Conservation (phyloP, 2,329 filamentous ascomycete species). For the Myriosclerotinia duriaeana region DNA sequence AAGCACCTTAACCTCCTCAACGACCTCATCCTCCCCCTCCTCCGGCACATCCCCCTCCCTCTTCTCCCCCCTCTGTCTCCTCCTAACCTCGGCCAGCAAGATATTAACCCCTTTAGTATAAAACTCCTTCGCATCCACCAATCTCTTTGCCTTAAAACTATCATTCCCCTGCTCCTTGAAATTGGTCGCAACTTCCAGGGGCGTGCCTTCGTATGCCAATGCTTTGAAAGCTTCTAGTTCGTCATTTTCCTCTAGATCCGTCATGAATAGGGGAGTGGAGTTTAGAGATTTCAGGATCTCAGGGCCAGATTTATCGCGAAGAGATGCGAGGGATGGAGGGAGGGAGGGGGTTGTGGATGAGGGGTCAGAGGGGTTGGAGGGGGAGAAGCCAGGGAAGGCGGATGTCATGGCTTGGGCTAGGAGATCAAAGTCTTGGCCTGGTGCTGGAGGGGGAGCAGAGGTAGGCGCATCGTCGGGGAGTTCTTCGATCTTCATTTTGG, state of each 20-base stretch:
- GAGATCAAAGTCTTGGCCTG: slow-evolving; percentile 31
- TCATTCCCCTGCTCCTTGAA: slow-evolving; percentile 96
- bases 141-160: slow-evolving; percentile 70
- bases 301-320: slow-evolving; percentile 56
- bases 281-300: slow-evolving; percentile 65
- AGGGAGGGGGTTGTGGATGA: slow-evolving; percentile 42
- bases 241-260: slow-evolving; percentile 80
- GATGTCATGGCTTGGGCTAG: slow-evolving; percentile 37
- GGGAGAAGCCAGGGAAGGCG: slow-evolving; percentile 20
- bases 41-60: slow-evolving; percentile 47
- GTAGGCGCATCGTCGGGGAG: slow-evolving; percentile 29
- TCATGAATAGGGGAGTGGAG: slow-evolving; percentile 90
- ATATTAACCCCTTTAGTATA: slow-evolving; percentile 84
- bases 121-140: slow-evolving; percentile 83
- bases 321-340: slow-evolving; percentile 58
- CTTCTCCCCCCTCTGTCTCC: slow-evolving; percentile 46
- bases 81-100: slow-evolving; percentile 62
- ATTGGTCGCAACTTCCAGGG: slow-evolving; percentile 75
- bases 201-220: slow-evolving; percentile 88
- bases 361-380: slow-evolving; percentile 32
- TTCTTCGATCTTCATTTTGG: slow-evolving; percentile 39
- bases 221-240: slow-evolving; percentile 85
- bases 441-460: slow-evolving; percentile 18
- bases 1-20: slow-evolving; percentile 59
- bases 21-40: slow-evolving; percentile 44